Percentiles rank a stretch among this genome's conserved stretches.
phyloP scores from a whole-genome alignment of 2,329 filamentous ascomycete species.

The Penicillium capsulatum region DNA sequence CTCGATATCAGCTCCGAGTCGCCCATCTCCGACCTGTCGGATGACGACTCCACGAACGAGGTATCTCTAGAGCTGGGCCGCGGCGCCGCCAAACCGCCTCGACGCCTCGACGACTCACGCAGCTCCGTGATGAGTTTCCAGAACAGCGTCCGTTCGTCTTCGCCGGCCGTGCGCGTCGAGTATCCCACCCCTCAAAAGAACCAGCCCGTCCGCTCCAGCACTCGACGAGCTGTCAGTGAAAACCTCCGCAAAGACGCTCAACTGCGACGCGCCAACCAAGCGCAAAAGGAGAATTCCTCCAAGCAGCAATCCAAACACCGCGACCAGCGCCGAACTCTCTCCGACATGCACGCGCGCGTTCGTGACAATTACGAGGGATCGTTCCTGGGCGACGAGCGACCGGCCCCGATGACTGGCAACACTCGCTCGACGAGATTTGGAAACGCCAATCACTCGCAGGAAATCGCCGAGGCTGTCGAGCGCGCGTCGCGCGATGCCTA shows the following conservation, averaged over 20 bases:
- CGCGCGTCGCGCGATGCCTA: slow-evolving; percentile 36
- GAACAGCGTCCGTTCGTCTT: slow-evolving; percentile 42
- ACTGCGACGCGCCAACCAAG: slow-evolving; percentile 37
- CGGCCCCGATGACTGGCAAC: slow-evolving; percentile 40
- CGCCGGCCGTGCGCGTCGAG: slow-evolving; percentile 38
- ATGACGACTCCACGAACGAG: slow-evolving; percentile 41
- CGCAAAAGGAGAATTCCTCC: slow-evolving; percentile 39
- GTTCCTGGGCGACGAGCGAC: slow-evolving; percentile 49
- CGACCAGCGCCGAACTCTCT: slow-evolving; percentile 47
- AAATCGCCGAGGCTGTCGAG: slow-evolving; percentile 38
- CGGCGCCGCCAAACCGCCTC: slow-evolving; percentile 40
- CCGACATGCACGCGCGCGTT: slow-evolving; percentile 54
- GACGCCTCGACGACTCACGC: slow-evolving; percentile 47
- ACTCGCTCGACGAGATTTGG: slow-evolving; percentile 56
- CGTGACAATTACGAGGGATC: slow-evolving; percentile 52
- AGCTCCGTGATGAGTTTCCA: slow-evolving; percentile 49
- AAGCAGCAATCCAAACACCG: slow-evolving; percentile 36
- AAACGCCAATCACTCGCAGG: slow-evolving; percentile 41
- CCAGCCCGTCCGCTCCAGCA: slow-evolving; percentile 29
- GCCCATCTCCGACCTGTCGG: slow-evolving; percentile 40
- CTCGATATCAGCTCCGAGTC: slow-evolving; percentile 45
- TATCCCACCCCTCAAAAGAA: slow-evolving; percentile 37
- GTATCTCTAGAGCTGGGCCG: slow-evolving; percentile 57
- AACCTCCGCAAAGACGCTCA: slow-evolving; percentile 42
- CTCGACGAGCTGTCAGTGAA: slow-evolving; percentile 32